Conservation (phyloP, 2,329 filamentous ascomycete genomes). For the Teratosphaeria pseudoeucalypti region DNA sequence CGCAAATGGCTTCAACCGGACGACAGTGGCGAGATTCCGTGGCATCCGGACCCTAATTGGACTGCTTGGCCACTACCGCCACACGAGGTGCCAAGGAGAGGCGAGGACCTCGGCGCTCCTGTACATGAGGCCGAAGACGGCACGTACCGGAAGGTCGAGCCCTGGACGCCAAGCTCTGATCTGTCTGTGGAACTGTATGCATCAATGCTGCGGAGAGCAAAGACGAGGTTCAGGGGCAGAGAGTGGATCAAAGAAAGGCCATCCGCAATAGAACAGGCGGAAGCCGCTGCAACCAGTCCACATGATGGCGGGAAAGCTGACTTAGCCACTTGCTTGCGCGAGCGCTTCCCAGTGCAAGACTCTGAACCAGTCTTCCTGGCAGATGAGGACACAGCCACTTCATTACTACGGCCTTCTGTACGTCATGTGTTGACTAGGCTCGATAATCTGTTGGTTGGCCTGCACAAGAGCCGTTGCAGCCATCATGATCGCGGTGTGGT, state of each 20-base stretch:
- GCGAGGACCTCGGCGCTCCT: constrained; percentile 38
- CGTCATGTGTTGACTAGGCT: constrained; percentile 60
- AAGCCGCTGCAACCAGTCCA: not conserved
- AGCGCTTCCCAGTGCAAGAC: not conserved
- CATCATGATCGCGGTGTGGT: constrained; percentile 8
- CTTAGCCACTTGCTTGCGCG: not conserved
- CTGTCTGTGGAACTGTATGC: constrained; percentile 64
- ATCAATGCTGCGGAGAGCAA: constrained; percentile 55
- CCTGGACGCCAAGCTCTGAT: constrained; percentile 44
- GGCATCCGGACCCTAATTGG: constrained; percentile 52
- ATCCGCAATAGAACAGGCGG: not conserved
- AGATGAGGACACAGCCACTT: constrained; percentile 59
- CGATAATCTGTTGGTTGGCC: constrained; percentile 56
- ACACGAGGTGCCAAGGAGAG: constrained; percentile 48
- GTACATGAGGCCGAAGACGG: constrained; percentile 9
- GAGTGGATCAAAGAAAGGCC: not conserved
- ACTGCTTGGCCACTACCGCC: constrained; percentile 73
- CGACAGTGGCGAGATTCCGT: constrained; percentile 23
- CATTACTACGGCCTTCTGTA: constrained; percentile 56
- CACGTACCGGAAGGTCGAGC: constrained; percentile 8
- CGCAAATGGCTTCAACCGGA: constrained; percentile 28
- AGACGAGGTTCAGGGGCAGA: constrained; percentile 36
- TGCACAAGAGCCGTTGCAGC: constrained; percentile 47
- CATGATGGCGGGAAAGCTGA: not conserved
- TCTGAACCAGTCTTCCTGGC: constrained; percentile 46